Percentiles rank a stretch among this genome's conserved stretches.
Evolutionary conservation across 805 yeast genomes (phyloP).

Genomic region (Kuraishia molischiana): DNA sequence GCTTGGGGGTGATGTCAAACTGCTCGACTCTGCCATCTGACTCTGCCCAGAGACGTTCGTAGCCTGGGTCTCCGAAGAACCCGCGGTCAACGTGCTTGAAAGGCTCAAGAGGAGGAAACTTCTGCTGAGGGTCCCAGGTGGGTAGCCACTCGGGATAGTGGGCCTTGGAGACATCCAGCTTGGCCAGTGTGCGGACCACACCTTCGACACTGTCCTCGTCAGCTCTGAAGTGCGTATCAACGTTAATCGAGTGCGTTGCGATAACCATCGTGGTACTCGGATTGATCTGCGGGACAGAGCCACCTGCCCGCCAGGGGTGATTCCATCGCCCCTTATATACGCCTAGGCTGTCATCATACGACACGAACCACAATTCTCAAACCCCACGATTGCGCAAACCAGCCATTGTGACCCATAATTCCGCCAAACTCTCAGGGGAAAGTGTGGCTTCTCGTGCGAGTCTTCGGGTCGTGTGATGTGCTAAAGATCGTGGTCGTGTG

Average conservation of each 20-base stretch:
- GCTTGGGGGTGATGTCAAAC: conserved; percentile 28
- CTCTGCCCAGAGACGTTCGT: conserved; percentile 33
- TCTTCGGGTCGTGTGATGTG: no score
- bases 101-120: conserved; percentile 36
- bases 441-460: no score
- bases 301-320: no score
- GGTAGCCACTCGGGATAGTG: conserved; percentile 51
- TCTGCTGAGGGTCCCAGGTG: conserved; percentile 55
- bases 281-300: no score
- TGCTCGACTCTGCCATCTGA: conserved; percentile 6
- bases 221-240: background rate
- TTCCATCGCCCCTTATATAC: no score
- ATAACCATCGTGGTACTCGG: background rate
- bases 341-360: no score
- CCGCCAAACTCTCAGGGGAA: no score
- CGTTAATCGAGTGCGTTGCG: background rate
- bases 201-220: background rate
- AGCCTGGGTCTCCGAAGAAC: conserved; percentile 46
- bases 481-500: no score
- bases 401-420: no score
- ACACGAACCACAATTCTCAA: no score
- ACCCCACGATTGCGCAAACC: no score
- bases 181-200: background rate
- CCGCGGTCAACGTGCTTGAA: conserved; percentile 58
- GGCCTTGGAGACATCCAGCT: background rate